Base-by-base conservation (phyloP, 2,329 filamentous ascomycete species). In the Cladosporium colombiae region DNA sequence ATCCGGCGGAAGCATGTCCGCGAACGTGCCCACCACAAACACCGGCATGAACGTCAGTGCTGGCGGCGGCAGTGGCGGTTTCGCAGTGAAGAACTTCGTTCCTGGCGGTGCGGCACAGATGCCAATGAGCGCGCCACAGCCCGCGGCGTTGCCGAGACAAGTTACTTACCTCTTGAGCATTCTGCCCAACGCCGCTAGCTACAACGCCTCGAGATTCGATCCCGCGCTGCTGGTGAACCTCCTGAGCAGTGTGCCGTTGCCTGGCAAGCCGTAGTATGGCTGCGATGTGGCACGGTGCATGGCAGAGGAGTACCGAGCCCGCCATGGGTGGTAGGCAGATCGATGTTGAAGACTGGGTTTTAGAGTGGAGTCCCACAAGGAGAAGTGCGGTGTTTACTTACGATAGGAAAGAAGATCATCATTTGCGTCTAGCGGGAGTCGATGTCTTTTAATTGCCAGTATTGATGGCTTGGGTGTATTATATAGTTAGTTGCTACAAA, bases 161-260 rank as follows among this genome's bases (percentile, higher is more conserved):
- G 81, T 89, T 59, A 82, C 84, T 40, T 83, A 84, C 70, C 78
- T 88, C 33, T 66, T 73, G 6, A 71, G 53, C 31, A 67, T 71
- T 25, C 89, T 96, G 14, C 93, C 93, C 0, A 83, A 87, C 0
- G 85, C 91, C 0, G 86, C 90, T 27, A 83, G 86, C 8, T 97
- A 96, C 78, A 87, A 88, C 62, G 86, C 87, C 23, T 85, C 87
- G 46, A 85, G 88, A 13, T 89, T 97, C 72, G 90, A 86, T 68
- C 81, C 92, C 0, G 82, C 87, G 37, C 88, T 85, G 66, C 83
- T 97, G 80, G 89, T 95, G 7, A 85, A 87, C 35, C 81, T 97
- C 49, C 81, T 99, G 25, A 85, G 88, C 35, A 84, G 87, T 63
- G 87, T 89, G 7, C 81, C 55, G 29, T 53, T 65, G 55, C 55